Percentiles rank a stretch among this genome's conserved stretches.
These are phyloP conservation scores for Vachellia collinsii DNA, from an alignment of 306 rosid species.

Conservation along the genomic window DNA sequence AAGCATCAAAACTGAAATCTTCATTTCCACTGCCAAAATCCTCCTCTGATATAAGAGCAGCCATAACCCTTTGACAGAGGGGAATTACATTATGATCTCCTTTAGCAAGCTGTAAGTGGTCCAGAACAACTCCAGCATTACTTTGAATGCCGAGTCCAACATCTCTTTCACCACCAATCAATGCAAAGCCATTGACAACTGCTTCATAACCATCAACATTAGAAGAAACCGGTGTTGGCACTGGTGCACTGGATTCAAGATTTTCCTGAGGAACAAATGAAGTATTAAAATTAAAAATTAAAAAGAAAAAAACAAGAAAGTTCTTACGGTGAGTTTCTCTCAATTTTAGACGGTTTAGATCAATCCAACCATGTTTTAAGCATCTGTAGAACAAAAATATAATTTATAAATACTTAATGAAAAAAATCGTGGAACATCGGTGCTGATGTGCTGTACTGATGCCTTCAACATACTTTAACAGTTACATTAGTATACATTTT, in stretches of 20 bases:
- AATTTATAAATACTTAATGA: not conserved
- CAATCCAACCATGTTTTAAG: slow-evolving; percentile 24
- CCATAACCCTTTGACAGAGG: slow-evolving; percentile 85
- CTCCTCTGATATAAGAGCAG: slow-evolving; percentile 89
- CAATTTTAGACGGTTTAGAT: slow-evolving; percentile 19
- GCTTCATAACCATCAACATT: slow-evolving; percentile 52
- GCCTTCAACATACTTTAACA: not conserved
- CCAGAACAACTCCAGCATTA: slow-evolving; percentile 45
- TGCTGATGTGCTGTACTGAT: not conserved
- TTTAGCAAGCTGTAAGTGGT: slow-evolving; percentile 53
- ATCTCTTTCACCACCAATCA: slow-evolving; percentile 47
- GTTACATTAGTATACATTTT: not conserved
- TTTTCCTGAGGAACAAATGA: slow-evolving; percentile 60
- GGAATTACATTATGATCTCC: slow-evolving; percentile 68
- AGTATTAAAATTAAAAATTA: slow-evolving; percentile 31
- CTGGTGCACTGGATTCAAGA: slow-evolving; percentile 52
- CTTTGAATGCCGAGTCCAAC: slow-evolving; percentile 41
- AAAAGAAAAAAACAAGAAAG: not conserved
- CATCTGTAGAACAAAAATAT: not conserved
- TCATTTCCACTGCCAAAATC: slow-evolving; percentile 67
- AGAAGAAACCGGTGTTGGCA: slow-evolving; percentile 50
- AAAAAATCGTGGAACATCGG: not conserved
- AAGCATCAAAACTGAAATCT: slow-evolving; percentile 58
- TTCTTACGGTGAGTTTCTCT: slow-evolving; percentile 24
- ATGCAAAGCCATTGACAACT: slow-evolving; percentile 59